Percentiles rank a stretch among this genome's conserved stretches.
Conservation (phyloP, 306 rosid genomes). For the Pterocarpus santalinus region DNA sequence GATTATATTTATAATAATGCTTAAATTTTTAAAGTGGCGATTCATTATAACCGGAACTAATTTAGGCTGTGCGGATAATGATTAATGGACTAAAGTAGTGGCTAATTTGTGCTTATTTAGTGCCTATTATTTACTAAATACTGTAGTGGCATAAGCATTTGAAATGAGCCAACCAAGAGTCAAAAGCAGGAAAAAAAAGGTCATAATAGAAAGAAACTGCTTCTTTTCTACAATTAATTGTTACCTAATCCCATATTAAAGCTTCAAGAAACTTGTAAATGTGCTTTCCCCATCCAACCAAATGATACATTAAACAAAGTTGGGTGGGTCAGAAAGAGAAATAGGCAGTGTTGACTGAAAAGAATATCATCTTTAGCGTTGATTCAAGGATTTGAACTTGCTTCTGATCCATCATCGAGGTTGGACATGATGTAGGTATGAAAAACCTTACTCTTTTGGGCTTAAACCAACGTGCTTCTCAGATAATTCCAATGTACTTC, state of each 20-base stretch:
- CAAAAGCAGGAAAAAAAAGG: not conserved
- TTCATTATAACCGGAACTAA: not conserved
- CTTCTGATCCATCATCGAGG: conserved; percentile 22
- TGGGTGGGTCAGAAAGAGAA: too few species aligned
- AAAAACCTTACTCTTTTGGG: not conserved
- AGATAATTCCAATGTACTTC: conserved; percentile 2
- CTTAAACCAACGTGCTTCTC: not conserved
- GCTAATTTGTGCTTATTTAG: not conserved
- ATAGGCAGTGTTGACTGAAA: too few species aligned
- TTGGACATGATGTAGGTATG: not conserved
- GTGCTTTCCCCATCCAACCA: not conserved
- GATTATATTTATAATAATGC: not conserved
- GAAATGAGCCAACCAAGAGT: not conserved
- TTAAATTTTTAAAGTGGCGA: not conserved
- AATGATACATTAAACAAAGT: not conserved
- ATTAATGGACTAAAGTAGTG: not conserved
- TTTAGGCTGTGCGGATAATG: conserved; percentile 2
- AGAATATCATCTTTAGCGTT: too few species aligned
- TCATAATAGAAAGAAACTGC: too few species aligned
- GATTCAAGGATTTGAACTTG: conserved; percentile 18
- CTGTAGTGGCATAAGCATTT: not conserved
- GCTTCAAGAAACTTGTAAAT: conserved; percentile 25
- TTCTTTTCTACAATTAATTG: not conserved
- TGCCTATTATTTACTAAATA: not conserved
- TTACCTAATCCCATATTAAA: conserved; percentile 15